Evolutionary conservation across 352 stramenopile species (phyloP), one percentile per base, ranked within the genome.

Genomic region (Pythium volutum): DNA sequence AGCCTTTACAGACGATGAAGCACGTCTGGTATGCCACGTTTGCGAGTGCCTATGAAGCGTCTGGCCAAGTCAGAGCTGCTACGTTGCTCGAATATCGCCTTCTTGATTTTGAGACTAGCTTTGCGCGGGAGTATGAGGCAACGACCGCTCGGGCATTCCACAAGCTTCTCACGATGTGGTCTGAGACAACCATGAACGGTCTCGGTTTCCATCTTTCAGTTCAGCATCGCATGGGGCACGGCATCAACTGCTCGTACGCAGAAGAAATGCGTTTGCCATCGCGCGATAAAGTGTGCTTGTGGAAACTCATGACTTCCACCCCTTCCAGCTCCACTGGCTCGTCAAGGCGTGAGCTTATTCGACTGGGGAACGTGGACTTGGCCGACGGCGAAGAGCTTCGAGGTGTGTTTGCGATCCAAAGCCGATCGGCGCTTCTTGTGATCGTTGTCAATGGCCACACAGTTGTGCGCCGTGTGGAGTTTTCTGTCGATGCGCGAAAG

Each of bases 1-100:
- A 55, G 9, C 55, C 55, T 3, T 20, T 62, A 2, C 4, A 48
- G 7, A 31, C 31, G 14, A 62, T 55, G 55, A 62, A 46, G 31
- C 16, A 47, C 15, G 31, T 62, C 15, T 55, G 55, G 43, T 39
- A 8, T 14, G 46, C 31, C 14, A 43, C 45, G 20, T 34, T 59
- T 2, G 1, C 39, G 12, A 51, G 20, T 23, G 39, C 36, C 7
- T 48, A 36, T 16, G 26, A 34, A 38, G 51, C 36, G 15, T 36
- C 22, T 22, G 36, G 5, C 1, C 23, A 48, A 23, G 31, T 4
- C 18, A 39, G 15, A 42, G 36, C 11, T 22, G 26, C 12, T 16
- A 8, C n/a, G 6, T n/a, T 51, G 11, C 38, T 50, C 25, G 8
- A 29, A 7, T 4, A 20, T 4, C 18, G 36, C 6, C 26, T 38